Evolutionary conservation across 169 alveolate genomes (phyloP).

Genomic region (Babesia ovis): DNA sequence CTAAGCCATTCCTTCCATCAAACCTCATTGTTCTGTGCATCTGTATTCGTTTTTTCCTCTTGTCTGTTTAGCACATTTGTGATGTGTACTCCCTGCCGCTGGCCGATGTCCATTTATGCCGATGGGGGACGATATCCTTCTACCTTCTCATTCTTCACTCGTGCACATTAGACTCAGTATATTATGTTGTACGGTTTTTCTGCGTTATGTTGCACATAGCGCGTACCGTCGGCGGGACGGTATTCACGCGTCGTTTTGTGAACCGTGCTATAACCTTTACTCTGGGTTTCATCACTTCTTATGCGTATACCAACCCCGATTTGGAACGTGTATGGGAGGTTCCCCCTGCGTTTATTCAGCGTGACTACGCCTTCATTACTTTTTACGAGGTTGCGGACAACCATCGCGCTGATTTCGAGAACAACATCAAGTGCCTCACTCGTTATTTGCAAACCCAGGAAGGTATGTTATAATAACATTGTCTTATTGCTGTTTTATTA

Average conservation of each 20-base stretch:
- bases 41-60: too few relatives aligned
- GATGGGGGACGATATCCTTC: background rate
- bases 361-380: conserved; percentile 72
- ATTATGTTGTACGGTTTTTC: background rate
- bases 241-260: conserved; percentile 49
- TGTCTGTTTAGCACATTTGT: background rate
- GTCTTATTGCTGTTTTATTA: too few relatives aligned
- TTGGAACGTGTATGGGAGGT: conserved; percentile 75
- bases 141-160: background rate
- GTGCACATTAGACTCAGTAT: background rate
- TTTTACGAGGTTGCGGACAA: conserved; percentile 70
- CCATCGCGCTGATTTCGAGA: conserved; percentile 63
- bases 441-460: conserved; percentile 75
- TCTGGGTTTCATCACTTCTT: conserved; percentile 64
- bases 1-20: too few relatives aligned
- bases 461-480: conserved; percentile 68
- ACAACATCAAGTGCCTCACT: conserved; percentile 70
- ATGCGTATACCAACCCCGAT: conserved; percentile 76
- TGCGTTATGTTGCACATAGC: conserved; percentile 30
- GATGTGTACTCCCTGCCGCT: too few relatives aligned
- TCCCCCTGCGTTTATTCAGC: conserved; percentile 72
- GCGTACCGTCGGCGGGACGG: conserved; percentile 38
- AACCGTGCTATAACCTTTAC: conserved; percentile 52
- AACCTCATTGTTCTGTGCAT: too few relatives aligned
- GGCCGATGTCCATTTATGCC: background rate